phyloP scores from a whole-genome alignment of 2,329 filamentous ascomycete species.

The Chrysosphaeria jannelii region DNA sequence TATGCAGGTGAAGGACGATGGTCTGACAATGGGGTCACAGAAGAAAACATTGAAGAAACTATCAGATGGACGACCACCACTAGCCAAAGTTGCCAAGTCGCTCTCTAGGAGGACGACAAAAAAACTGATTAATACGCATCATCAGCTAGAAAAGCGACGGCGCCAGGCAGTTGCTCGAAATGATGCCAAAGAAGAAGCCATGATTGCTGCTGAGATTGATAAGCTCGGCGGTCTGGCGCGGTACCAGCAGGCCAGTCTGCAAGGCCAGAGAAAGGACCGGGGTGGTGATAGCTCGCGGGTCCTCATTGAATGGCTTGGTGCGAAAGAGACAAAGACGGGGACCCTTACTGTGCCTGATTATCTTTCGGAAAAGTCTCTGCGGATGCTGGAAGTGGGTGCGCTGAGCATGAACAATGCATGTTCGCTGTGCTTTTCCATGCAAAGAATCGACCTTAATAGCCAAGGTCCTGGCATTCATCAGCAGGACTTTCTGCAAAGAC shows the following conservation, averaged over 20 bases:
- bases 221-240: conserved; percentile 27
- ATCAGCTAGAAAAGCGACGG: conserved; percentile 31
- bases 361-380: conserved; percentile 10
- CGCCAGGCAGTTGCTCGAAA: conserved; percentile 23
- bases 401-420: conserved; percentile 65
- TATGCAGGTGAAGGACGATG: no score
- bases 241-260: conserved; percentile 38
- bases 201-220: conserved; percentile 21
- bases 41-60: conserved; percentile 18
- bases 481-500: conserved; percentile 82
- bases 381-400: conserved; percentile 69
- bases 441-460: conserved; percentile 72
- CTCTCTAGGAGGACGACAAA: conserved; percentile 35
- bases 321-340: conserved; percentile 6
- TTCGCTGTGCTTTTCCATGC: conserved; percentile 42
- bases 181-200: conserved; percentile 16
- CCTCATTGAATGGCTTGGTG: conserved; percentile 29
- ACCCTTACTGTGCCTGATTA: neutral
- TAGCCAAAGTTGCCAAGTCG: conserved; percentile 18
- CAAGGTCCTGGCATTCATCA: conserved; percentile 54
- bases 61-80: conserved; percentile 24
- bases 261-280: conserved; percentile 32
- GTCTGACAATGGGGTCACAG: conserved; percentile 18
- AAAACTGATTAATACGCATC: conserved; percentile 31
- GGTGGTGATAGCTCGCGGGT: conserved; percentile 36